Evolutionary conservation across 2,329 filamentous ascomycete species (phyloP), one percentile per base, ranked within the genome.

Genomic region (Myriosclerotinia scirpicola): DNA sequence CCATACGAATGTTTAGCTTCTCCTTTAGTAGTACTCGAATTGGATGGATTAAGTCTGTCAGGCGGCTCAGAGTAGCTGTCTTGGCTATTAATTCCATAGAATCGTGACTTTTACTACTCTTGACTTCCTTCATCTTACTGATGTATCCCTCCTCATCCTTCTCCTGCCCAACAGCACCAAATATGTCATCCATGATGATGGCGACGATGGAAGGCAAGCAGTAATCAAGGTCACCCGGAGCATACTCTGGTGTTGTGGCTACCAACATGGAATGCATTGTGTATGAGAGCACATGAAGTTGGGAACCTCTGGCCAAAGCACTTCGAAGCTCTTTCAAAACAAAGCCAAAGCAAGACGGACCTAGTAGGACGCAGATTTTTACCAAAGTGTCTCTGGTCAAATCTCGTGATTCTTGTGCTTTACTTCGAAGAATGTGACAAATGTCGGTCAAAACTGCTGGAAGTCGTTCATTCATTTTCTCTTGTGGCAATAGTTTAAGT

Each of bases 71-170:
- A 1, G 93, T 94, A 1, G 92, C 89, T 58, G 89, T 93, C 74
- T 89, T 91, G 36, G 95, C 90, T 70, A 98, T 84, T 20, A 98
- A 82, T 77, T 98, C 94, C 89, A 98, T 96, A 0, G 95, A 96
- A 76, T 99, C 96, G 74, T 93, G 96, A 76, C 93, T 97, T 82
- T 98, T 99, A 82, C 91, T 97, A 78, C 91, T 95, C 81, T 97
- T 98, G 66, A 99, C 90, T 79, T 99, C 95, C 78, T 96, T 97
- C 89, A 96, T 97, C 78, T 94, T 91, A 76, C 88, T 97, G 66
- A 90, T 89, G 77, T 99, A 99, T 64, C 93, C 95, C 73, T 97
- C 93, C 0, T 94, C 94, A 73, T 99, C 95, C 78, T 99, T 99
- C 76, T 99, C 94, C 79, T 97, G 91, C 2, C 95, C 95, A 44